These are phyloP conservation scores for Pseudozyma thailandica DNA, from an alignment of 1,284 basidiomycete genomes.

Conservation along the genomic window DNA sequence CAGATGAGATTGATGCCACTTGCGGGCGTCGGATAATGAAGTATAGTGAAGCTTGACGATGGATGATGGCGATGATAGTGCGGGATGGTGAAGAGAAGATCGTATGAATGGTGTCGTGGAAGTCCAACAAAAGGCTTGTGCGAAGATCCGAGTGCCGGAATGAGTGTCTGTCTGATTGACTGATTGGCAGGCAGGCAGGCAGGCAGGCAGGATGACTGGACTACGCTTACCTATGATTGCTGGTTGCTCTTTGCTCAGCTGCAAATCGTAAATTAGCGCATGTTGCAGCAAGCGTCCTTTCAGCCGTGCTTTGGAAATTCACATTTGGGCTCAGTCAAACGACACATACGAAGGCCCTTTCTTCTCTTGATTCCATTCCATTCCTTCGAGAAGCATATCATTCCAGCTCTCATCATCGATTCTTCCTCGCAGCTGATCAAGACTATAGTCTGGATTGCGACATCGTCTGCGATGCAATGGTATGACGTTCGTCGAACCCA, in stretches of 20 bases:
- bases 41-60: background rate
- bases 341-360: background rate
- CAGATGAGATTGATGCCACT: background rate
- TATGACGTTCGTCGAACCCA: no score
- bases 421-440: no score
- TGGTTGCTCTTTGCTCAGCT: conserved; percentile 22
- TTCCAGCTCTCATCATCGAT: no score
- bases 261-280: conserved; percentile 17
- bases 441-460: no score
- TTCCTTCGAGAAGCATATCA: background rate
- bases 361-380: conserved; percentile 1
- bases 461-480: no score
- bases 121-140: background rate
- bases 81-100: background rate
- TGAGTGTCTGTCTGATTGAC: background rate
- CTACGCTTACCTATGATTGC: conserved; percentile 2
- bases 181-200: background rate
- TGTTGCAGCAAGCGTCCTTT: background rate
- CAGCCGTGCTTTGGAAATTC: background rate
- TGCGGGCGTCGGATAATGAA: background rate
- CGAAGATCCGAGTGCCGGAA: conserved; percentile 19
- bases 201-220: background rate
- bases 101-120: background rate
- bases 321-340: conserved; percentile 18
- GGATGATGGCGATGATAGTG: background rate